phyloP scores from a whole-genome alignment of 306 rosid genomes.

The Castanea sativa region DNA sequence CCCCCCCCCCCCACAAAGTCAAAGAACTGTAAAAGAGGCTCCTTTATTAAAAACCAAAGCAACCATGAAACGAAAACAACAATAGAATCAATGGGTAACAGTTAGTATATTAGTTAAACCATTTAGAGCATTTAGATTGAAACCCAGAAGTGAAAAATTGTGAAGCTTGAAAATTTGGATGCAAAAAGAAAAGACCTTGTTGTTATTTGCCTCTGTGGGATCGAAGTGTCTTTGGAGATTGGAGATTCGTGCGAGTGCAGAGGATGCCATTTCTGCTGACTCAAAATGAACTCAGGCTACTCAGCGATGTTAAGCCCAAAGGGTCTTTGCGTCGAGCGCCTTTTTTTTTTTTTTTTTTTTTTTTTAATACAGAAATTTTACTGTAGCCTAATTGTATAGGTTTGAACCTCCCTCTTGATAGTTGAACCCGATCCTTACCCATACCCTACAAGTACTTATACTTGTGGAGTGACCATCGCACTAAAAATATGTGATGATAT shows the following conservation, averaged over 20 bases:
- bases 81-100: neutral
- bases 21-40: neutral
- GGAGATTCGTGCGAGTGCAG: slow-evolving; percentile 49
- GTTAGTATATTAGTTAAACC: neutral
- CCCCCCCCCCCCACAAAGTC: neutral
- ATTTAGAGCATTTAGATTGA: neutral
- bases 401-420: no score
- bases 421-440: no score
- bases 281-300: neutral
- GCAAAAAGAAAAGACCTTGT: slow-evolving; percentile 8
- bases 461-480: no score
- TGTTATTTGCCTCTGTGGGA: slow-evolving; percentile 22
- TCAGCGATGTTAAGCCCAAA: neutral
- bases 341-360: no score
- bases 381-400: no score
- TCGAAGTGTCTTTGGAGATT: slow-evolving; percentile 58
- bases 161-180: neutral
- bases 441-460: no score
- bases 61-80: neutral
- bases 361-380: no score
- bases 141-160: neutral
- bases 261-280: slow-evolving; percentile 36
- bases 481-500: no score
- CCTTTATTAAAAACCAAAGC: neutral
- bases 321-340: no score